A percentile compares a stretch with the other conserved stretches of the same genome.
Evolutionary conservation across 148 eudicot species (phyloP).

Genomic region (Camellia japonica): DNA sequence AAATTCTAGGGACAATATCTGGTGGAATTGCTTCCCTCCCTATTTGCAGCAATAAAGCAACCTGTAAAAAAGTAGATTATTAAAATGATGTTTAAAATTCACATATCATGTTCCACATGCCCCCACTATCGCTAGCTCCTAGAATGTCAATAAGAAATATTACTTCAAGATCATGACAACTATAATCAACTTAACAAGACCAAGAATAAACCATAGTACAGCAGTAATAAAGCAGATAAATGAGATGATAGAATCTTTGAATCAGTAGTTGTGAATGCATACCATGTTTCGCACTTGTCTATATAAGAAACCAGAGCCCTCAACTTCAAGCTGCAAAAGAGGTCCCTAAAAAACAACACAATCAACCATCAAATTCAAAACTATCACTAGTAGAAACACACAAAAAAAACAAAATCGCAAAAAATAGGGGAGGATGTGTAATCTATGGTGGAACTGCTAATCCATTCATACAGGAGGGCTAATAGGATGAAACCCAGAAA

Average conservation of each 20-base stretch:
- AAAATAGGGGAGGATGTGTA: background rate
- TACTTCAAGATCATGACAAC: background rate
- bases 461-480: background rate
- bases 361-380: slow-evolving; percentile 3
- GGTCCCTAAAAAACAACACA: slow-evolving; percentile 58
- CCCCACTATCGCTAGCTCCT: background rate
- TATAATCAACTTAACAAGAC: background rate
- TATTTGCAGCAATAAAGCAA: slow-evolving; percentile 82
- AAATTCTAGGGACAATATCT: slow-evolving; percentile 59
- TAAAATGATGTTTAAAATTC: background rate
- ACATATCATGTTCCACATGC: background rate
- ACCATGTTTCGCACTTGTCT: slow-evolving; percentile 99
- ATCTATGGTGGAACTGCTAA: background rate
- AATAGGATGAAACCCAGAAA: slow-evolving; percentile 1
- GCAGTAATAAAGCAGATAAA: background rate
- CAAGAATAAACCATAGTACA: background rate
- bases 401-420: too few species aligned
- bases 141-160: too few species aligned
- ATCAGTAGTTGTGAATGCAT: background rate
- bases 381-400: background rate
- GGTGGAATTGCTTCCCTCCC: slow-evolving; percentile 86
- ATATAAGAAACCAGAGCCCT: slow-evolving; percentile 94
- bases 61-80: slow-evolving; percentile 36
- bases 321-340: slow-evolving; percentile 85
- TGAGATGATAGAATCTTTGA: background rate